A percentile compares a stretch with the other conserved stretches of the same genome.
Evolutionary conservation across 345 rosid genomes (phyloP).

Genomic region (Acer campestre): DNA sequence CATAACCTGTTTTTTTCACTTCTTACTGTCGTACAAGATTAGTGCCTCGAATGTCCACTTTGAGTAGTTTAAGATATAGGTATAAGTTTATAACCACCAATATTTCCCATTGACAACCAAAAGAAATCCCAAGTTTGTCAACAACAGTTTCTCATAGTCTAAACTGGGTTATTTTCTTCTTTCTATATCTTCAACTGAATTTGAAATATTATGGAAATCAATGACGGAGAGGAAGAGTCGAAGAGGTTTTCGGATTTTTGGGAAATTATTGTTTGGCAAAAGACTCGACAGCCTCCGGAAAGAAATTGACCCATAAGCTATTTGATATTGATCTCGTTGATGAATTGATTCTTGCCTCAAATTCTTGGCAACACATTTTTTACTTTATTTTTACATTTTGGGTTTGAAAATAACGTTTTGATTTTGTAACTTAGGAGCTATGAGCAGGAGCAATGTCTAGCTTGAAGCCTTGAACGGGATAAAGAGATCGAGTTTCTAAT

Average conservation of each 20-base stretch:
- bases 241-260: no score
- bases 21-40: no score
- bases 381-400: background rate
- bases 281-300: slow-evolving; percentile 57
- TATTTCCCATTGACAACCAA: no score
- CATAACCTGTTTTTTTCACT: no score
- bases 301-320: slow-evolving; percentile 61
- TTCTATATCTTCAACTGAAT: background rate
- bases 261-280: slow-evolving; percentile 46
- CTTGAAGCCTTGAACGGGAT: slow-evolving; percentile 44
- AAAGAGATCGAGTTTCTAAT: slow-evolving; percentile 57
- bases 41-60: no score
- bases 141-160: no score
- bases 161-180: no score
- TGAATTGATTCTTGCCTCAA: slow-evolving; percentile 58
- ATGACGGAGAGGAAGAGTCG: slow-evolving; percentile 69
- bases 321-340: slow-evolving; percentile 73
- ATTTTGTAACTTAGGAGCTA: slow-evolving; percentile 56
- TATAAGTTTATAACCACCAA: no score
- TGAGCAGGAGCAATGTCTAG: slow-evolving; percentile 54
- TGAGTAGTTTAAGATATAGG: no score
- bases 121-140: no score
- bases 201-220: slow-evolving; percentile 37
- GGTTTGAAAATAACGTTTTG: background rate
- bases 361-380: background rate